Conservation (phyloP, 2,329 filamentous ascomycete genomes). For the Xylaria multiplex region DNA sequence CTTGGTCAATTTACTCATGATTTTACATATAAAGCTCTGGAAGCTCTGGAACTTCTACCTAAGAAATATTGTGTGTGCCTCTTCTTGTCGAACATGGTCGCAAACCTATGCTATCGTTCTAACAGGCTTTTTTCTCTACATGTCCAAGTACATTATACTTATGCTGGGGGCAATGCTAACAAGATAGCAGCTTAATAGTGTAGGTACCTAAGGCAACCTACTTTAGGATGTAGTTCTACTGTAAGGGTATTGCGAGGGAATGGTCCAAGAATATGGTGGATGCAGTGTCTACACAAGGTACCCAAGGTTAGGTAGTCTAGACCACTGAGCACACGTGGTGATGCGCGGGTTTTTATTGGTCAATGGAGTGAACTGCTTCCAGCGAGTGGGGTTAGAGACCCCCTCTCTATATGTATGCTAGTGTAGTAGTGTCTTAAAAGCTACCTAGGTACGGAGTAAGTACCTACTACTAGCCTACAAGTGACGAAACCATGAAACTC, state of each 20-base stretch:
- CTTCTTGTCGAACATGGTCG: neutral
- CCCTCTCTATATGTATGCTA: neutral
- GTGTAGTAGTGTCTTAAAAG: no score
- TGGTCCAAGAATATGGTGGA: no score
- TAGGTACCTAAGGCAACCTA: neutral
- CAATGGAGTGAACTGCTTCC: slow-evolving; percentile 20
- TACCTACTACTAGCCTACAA: neutral
- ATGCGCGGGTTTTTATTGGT: slow-evolving; percentile 24
- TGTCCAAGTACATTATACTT: no score
- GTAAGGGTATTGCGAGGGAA: no score
- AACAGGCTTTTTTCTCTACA: no score
- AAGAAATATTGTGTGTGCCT: neutral
- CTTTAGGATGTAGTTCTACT: no score
- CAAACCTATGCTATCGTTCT: no score
- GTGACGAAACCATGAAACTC: slow-evolving; percentile 25
- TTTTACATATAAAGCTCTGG: neutral
- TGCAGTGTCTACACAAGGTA: no score
- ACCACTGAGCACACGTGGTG: slow-evolving; percentile 23
- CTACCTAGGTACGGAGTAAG: no score
- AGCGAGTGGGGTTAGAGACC: neutral
- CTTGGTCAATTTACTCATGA: neutral
- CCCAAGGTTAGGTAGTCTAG: neutral
- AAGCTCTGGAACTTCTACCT: no score
- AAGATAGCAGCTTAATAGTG: no score
- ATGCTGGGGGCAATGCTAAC: no score